Percentiles rank a stretch among this genome's conserved stretches.
Conservation (phyloP, 176 grass and related monocot species). For the Bromus sterilis region DNA sequence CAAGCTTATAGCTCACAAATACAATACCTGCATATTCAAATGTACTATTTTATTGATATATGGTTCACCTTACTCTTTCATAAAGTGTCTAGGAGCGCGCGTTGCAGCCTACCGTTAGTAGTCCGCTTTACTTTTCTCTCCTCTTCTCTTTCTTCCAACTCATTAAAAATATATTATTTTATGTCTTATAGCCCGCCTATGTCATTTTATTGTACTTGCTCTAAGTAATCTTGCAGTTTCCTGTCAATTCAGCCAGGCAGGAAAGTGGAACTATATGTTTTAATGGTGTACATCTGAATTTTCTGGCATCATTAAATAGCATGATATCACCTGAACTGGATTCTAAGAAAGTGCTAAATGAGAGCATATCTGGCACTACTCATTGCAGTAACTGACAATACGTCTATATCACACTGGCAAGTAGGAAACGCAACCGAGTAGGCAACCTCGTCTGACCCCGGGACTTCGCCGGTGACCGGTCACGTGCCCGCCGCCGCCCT, state of each 20-base stretch:
- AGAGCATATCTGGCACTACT: not conserved
- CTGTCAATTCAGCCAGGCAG: not conserved
- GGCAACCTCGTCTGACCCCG: not conserved
- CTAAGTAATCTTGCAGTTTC: not conserved
- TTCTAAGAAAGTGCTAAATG: not conserved
- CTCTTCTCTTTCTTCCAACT: no score
- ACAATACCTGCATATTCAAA: no score
- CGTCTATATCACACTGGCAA: not conserved
- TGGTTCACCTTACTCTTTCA: no score
- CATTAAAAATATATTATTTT: no score
- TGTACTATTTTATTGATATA: no score
- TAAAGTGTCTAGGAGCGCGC: no score
- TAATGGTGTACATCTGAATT: not conserved
- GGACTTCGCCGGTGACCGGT: not conserved
- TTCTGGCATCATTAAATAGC: not conserved
- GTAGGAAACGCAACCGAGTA: not conserved
- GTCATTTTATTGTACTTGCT: no score
- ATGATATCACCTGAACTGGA: not conserved
- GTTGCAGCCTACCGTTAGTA: no score
- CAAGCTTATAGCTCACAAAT: no score
- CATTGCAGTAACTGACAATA: not conserved
- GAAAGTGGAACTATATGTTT: not conserved
- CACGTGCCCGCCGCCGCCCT: not conserved
- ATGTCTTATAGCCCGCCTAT: no score
- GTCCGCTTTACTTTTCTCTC: no score